Conservation (phyloP, 805 yeast species). For the Ogataea polymorpha region DNA sequence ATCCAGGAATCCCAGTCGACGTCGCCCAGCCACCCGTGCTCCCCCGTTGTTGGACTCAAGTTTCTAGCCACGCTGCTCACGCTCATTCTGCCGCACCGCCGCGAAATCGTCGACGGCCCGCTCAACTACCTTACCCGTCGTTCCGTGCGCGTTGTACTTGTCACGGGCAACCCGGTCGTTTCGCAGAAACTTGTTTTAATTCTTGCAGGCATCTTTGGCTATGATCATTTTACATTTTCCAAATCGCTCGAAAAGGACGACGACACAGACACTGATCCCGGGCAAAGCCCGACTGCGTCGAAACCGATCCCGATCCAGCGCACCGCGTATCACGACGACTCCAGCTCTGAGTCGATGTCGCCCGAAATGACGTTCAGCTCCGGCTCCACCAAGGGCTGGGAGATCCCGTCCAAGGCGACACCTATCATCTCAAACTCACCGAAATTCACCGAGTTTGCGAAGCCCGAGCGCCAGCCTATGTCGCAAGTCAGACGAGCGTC, state of each 20-base stretch:
- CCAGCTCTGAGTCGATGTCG: slow-evolving; percentile 10
- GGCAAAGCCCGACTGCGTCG: slow-evolving; percentile 6
- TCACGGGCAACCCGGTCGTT: slow-evolving; percentile 55
- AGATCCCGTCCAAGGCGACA: slow-evolving; percentile 31
- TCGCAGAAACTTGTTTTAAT: slow-evolving; percentile 54
- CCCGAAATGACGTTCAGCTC: slow-evolving; percentile 15
- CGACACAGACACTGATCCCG: slow-evolving; percentile 2
- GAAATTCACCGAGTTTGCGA: slow-evolving; percentile 13
- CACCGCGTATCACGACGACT: slow-evolving; percentile 3
- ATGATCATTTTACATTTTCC: slow-evolving; percentile 23
- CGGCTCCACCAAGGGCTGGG: slow-evolving; percentile 41
- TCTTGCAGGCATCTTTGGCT: slow-evolving; percentile 47
- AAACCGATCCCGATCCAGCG: slow-evolving; percentile 25
- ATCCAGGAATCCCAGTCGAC: slow-evolving; percentile 9
- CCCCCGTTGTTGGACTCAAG: slow-evolving; percentile 22
- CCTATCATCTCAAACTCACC: slow-evolving; percentile 26
- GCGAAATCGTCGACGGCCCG: slow-evolving; percentile 36
- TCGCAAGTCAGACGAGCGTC: slow-evolving; percentile 28
- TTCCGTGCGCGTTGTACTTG: slow-evolving; percentile 44
- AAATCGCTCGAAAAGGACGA: slow-evolving; percentile 4
- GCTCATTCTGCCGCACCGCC: slow-evolving; percentile 40
- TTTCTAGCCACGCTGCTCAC: slow-evolving; percentile 49
- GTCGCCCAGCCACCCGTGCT: background rate
- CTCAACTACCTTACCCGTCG: slow-evolving; percentile 21
- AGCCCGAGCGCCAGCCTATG: slow-evolving; percentile 19